These are phyloP conservation scores for Alternaria panax DNA, from an alignment of 2,329 filamentous ascomycete species.

Conservation along the genomic window DNA sequence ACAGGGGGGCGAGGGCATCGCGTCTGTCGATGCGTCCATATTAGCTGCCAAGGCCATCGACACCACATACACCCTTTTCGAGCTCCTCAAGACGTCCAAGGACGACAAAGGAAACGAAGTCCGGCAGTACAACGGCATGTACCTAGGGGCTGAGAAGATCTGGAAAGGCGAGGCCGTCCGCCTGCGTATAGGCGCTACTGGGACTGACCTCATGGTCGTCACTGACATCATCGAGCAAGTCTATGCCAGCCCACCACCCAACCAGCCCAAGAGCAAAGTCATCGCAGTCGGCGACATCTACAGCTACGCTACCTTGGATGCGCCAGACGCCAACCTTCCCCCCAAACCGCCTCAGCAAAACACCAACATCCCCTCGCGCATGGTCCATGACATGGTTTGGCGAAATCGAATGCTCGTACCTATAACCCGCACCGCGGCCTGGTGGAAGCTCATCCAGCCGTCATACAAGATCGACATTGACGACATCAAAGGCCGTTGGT, in stretches of 20 bases:
- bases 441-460: slow-evolving; percentile 55
- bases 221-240: slow-evolving; percentile 54
- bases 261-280: slow-evolving; percentile 41
- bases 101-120: slow-evolving; percentile 52
- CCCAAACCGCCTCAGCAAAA: slow-evolving; percentile 50
- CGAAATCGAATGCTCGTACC: slow-evolving; percentile 56
- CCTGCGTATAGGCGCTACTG: slow-evolving; percentile 52
- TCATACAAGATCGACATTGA: slow-evolving; percentile 50
- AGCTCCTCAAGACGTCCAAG: slow-evolving; percentile 51
- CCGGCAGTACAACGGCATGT: slow-evolving; percentile 62
- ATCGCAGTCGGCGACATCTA: slow-evolving; percentile 62
- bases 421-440: slow-evolving; percentile 44
- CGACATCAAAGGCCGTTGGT: slow-evolving; percentile 67
- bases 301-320: slow-evolving; percentile 52
- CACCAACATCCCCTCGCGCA: slow-evolving; percentile 58
- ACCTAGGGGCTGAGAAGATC: slow-evolving; percentile 66
- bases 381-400: slow-evolving; percentile 60
- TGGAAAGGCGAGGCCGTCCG: slow-evolving; percentile 67
- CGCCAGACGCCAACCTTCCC: slow-evolving; percentile 38
- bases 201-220: slow-evolving; percentile 59
- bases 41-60: slow-evolving; percentile 65
- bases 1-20: slow-evolving; percentile 57
- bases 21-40: slow-evolving; percentile 65
- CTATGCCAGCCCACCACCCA: slow-evolving; percentile 14
- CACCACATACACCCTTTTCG: slow-evolving; percentile 62